Evolutionary conservation across 2,329 filamentous ascomycete species (phyloP), one percentile per base, ranked within the genome.

Genomic region (Fusarium acutatum): DNA sequence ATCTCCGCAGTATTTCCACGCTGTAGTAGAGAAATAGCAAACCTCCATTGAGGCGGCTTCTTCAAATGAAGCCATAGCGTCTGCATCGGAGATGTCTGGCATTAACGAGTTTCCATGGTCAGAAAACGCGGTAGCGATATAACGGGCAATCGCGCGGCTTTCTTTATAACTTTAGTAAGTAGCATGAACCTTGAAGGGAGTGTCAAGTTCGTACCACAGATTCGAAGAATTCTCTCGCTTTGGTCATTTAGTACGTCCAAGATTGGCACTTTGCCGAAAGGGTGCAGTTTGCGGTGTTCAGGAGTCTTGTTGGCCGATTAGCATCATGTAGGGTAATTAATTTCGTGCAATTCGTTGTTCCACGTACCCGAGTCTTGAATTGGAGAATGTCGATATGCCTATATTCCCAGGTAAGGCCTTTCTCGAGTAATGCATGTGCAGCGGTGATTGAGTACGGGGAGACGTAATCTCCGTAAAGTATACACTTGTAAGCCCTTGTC

Each of bases 101-200:
- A 50, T 3, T 6, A 50, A 7, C 4, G 47, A 0, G 3, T 11
- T 14, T 14, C 30, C 30, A 4, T 14, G 30, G 7, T 24, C 30
- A 5, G 8, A 7, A 20, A 20, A 34, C 12, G 9, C 8, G 4
- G 8, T 1, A 11, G 47, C 30, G 6, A 50, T 14, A 0, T 50
- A 50, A 0, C 47, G 47, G 17, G 47, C 47, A 34, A 50, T 50
- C 3, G 47, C 47, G 3, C 47, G 30, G 17, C 47, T 50, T 20
- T 50, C 47, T 50, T 2, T 1, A 2, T 3, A 10, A 20, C 1
- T 0, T 50, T 7, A 1, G 11, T 24, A 4, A 5, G 15, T 30
- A 7, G 0, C 11, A 13, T 9, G 1, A 0, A 6, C 7, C 6
- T 3, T 12, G 3, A 5, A 5, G 12, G 10, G 9, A 3, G 5